Base-by-base conservation (phyloP, 768 basidiomycete genomes). In the Auriscalpium orientale region DNA sequence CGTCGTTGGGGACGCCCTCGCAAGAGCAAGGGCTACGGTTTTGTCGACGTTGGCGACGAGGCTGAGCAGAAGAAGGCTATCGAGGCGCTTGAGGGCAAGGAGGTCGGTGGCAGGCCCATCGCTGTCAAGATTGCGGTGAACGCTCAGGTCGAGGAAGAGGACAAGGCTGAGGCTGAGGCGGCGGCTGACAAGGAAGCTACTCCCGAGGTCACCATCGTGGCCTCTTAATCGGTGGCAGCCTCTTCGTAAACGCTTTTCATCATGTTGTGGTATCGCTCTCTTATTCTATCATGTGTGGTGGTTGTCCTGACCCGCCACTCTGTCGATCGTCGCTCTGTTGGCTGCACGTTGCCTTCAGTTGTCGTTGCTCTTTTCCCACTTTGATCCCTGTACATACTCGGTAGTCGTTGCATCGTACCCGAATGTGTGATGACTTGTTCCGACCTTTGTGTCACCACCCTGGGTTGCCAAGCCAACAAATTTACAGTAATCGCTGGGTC, bases 41-140 rank as follows among this genome's bases (percentile, higher is more conserved):
- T 99, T 67, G 95, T 99, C 67, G 95, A 98, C 64, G 91, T 97
- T 60, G 91, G 89, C 58, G 76, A 76, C 63, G 87, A 93, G 71
- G 89, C 84, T 64, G 85, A 94, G 72, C 95, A 99, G 76, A 71
- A 85, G 70, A 92, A 93, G 76, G 95, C 93, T 53, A 87, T 99
- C 60, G 83, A 83, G 55, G 82, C 83, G 62, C 80, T 94, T 59
- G 80, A 94, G 64, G 93, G 91, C 69, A 91, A 91, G 71, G 87
- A 95, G 59, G 75, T 99, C 55, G 85, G 83, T 47, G 93, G 91
- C 51, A 80, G 95, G 64, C 68, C 80, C 61, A 86, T 99, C 67
- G 89, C 89, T 59, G 91, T 98, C 76, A 98, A 97, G 79, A 79
- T 99, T 62, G 95, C 95, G 52, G 91, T 98, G 72, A 92, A 95